Percentiles rank a stretch among this genome's conserved stretches.
Evolutionary conservation across 75 land plant species (phyloP).

Genomic region (Cunninghamia lanceolata): DNA sequence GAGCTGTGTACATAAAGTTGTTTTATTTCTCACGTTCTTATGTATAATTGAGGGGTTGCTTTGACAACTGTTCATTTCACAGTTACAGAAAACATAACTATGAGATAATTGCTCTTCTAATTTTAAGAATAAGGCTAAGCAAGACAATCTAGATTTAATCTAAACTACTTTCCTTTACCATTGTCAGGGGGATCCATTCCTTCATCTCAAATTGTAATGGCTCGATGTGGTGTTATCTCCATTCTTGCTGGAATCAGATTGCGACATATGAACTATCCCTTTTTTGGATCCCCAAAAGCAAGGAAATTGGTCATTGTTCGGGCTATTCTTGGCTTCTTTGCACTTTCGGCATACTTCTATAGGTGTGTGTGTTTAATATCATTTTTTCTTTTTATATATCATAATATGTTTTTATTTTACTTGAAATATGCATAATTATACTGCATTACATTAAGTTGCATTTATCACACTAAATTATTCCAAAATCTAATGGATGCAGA

Average conservation of each 20-base stretch:
- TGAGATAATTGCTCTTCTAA: background rate
- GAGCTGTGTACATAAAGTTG: background rate
- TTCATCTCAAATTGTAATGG: slow-evolving; percentile 36
- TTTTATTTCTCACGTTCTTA: background rate
- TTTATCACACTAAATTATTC: background rate
- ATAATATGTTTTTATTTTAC: background rate
- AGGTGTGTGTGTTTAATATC: slow-evolving; percentile 17
- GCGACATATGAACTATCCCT: slow-evolving; percentile 26
- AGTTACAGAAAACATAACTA: background rate
- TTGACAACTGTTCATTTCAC: background rate
- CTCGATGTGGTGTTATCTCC: slow-evolving; percentile 25
- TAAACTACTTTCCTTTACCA: background rate
- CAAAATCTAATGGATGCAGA: background rate
- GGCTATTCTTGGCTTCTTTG: slow-evolving; percentile 29
- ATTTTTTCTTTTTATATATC: background rate
- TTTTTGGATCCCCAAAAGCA: slow-evolving; percentile 25
- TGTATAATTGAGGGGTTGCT: background rate
- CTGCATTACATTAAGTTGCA: background rate
- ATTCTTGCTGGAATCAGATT: slow-evolving; percentile 23
- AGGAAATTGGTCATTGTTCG: slow-evolving; percentile 28
- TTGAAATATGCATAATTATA: background rate
- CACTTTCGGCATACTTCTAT: slow-evolving; percentile 36
- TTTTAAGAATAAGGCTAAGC: background rate
- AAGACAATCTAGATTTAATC: background rate
- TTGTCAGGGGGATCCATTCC: slow-evolving; percentile 26